These are phyloP conservation scores for Juglanconis sp. DNA, from an alignment of 2,329 filamentous ascomycete genomes.

Conservation along the genomic window DNA sequence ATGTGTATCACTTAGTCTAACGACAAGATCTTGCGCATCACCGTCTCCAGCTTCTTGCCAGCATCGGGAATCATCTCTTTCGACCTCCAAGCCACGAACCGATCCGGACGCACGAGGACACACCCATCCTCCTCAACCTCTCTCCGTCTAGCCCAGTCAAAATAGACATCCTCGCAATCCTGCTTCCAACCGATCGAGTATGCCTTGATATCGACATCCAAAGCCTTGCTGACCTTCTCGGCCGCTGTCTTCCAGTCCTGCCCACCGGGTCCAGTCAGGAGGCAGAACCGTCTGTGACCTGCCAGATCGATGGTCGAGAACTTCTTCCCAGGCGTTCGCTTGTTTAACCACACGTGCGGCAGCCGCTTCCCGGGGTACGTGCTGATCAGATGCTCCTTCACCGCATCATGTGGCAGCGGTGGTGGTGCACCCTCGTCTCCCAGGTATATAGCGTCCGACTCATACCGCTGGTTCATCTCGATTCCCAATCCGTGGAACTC, in stretches of 20 bases:
- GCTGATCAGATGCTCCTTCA: constrained; percentile 40
- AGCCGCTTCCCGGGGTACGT: constrained; percentile 59
- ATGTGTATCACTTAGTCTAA: not conserved
- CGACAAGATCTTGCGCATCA: constrained; percentile 21
- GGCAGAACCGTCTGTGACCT: constrained; percentile 49
- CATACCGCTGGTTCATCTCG: constrained; percentile 58
- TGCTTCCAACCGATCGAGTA: constrained; percentile 55
- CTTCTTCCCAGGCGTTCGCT: constrained; percentile 37
- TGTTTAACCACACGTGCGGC: constrained; percentile 63
- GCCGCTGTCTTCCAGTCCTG: constrained; percentile 52
- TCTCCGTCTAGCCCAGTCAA: constrained; percentile 52
- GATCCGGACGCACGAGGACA: constrained; percentile 57
- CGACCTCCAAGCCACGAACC: constrained; percentile 53
- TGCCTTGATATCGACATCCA: constrained; percentile 45
- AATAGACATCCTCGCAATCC: constrained; percentile 61
- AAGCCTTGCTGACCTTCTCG: constrained; percentile 28
- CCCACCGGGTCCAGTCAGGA: constrained; percentile 56
- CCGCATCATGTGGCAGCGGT: constrained; percentile 33
- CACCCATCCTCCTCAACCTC: constrained; percentile 56
- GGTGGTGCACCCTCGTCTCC: constrained; percentile 40
- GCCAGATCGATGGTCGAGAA: constrained; percentile 59
- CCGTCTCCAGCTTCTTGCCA: constrained; percentile 21
- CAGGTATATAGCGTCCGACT: constrained; percentile 40
- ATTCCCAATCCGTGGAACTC: constrained; percentile 56
- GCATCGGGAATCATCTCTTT: constrained; percentile 14